Base-by-base conservation (phyloP, 176 grass and related monocot species). In the Dendrocalamus sinicus region DNA sequence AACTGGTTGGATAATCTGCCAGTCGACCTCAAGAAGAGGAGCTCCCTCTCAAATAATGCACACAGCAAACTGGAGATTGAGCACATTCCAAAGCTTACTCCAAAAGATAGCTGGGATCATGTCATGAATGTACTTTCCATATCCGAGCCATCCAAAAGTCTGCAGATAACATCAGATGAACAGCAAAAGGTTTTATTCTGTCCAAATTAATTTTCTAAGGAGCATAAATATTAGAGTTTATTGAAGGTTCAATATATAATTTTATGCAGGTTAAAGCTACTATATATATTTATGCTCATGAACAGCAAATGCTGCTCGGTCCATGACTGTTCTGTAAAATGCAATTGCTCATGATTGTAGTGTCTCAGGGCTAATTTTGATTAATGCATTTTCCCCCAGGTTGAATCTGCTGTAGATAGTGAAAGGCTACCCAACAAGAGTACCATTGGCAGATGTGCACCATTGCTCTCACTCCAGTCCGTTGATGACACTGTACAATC, bases 1-100 rank as follows among this genome's bases (percentile, higher is more conserved):
- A 87, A 85, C 84, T 87, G 77, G 78, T 79, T 1, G 67, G 78
- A 83, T 66, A 89, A 87, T 82, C 68, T 81, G 74, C 84, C 89
- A 76, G 84, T 88, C 1, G 47, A 87, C 60, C 74, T 85, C 78
- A 81, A 54, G 78, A 90, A 67, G 32, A 76, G 85, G 75, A 65
- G 12, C 51, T 81, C 24, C 80, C 22, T 81, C 58, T 43, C 55
- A 48, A 86, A 86, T 76, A 82, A 89, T 58, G 35, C 12, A 37
- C 46, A 79, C 47, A 69, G 6, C 16, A 41, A 62, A 80, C 40
- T 75, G 79, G 67, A 85, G 12, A 61, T 52, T 68, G 83, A 79
- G 75, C 35, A 69, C 12, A 70, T 80, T 84, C 23, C 46, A 16
- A 64, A 84, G 61, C 64, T 80, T 74, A 64, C 70, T 82, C 4